Percentiles rank a stretch among this genome's conserved stretches.
Conservation (phyloP, 2,329 filamentous ascomycete species). For the Penicillium sp. region DNA sequence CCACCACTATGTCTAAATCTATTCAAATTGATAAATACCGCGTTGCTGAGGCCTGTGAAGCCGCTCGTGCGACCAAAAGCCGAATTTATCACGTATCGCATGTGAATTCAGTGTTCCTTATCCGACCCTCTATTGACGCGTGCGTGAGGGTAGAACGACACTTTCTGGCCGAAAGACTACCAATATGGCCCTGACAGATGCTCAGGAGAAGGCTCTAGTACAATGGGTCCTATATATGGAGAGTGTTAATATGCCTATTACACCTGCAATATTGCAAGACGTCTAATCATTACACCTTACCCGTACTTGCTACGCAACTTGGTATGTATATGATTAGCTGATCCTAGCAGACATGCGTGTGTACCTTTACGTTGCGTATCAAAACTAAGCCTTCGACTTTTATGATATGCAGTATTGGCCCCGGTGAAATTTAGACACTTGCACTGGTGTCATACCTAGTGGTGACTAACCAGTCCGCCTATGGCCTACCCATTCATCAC, state of each 20-base stretch:
- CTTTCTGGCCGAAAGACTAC: not conserved
- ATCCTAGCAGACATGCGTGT: no score
- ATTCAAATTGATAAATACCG: not conserved
- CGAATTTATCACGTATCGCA: not conserved
- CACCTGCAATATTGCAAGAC: not conserved
- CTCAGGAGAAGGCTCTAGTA: not conserved
- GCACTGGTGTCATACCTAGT: no score
- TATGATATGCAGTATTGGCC: no score
- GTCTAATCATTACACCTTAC: no score
- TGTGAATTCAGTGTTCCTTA: not conserved
- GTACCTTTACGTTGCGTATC: no score
- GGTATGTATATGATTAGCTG: no score
- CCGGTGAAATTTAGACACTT: no score
- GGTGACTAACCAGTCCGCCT: no score
- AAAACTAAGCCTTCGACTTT: no score
- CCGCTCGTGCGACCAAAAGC: not conserved
- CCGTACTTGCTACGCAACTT: no score
- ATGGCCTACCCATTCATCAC: no score
- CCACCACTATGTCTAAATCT: not conserved
- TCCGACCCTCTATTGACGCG: not conserved
- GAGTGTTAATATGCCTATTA: not conserved
- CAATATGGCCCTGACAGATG: not conserved
- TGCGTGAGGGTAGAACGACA: not conserved
- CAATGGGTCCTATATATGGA: not conserved
- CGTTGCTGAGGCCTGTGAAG: not conserved